Evolutionary conservation across 768 basidiomycete species (phyloP).

Genomic region (Polyporus arcularius): DNA sequence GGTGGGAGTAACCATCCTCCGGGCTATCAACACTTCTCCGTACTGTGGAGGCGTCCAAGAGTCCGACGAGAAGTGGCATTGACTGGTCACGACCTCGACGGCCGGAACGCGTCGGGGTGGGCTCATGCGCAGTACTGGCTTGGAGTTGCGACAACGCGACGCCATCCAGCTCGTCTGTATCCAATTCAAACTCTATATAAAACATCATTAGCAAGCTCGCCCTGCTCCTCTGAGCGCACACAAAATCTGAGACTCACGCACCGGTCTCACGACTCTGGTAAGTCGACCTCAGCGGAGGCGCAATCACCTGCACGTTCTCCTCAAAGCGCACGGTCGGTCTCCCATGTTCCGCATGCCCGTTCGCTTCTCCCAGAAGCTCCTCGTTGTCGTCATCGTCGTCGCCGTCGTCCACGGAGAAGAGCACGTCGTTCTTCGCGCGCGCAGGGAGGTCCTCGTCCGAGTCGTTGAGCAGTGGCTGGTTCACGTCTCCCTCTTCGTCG

Average conservation of each 20-base stretch:
- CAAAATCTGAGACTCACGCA: conserved; percentile 44
- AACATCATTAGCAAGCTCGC: conserved; percentile 1
- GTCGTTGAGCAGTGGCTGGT: conserved; percentile 58
- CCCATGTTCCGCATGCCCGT: conserved; percentile 16
- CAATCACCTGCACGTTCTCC: conserved; percentile 69
- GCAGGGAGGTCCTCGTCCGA: conserved; percentile 44
- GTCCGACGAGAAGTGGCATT: conserved; percentile 79
- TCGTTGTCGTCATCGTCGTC: conserved; percentile 52
- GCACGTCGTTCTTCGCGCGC: conserved; percentile 33
- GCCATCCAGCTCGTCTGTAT: conserved; percentile 80
- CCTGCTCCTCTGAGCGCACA: neutral
- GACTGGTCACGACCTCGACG: conserved; percentile 47
- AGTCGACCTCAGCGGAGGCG: conserved; percentile 71
- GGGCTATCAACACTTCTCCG: conserved; percentile 60
- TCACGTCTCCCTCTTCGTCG: conserved; percentile 41
- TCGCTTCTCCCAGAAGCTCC: conserved; percentile 30
- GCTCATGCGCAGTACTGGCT: conserved; percentile 27
- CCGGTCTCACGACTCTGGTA: conserved; percentile 78
- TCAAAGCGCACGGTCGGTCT: conserved; percentile 57
- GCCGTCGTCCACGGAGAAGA: conserved; percentile 54
- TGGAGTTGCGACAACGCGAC: conserved; percentile 32
- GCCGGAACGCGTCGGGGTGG: conserved; percentile 21
- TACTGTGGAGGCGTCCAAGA: conserved; percentile 63
- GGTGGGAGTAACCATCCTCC: conserved; percentile 26
- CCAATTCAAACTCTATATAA: conserved; percentile 75